Evolutionary conservation across 192 early-diverging fungal genomes (phyloP), one percentile per base, ranked within the genome.

Genomic region (Endogone sp.): DNA sequence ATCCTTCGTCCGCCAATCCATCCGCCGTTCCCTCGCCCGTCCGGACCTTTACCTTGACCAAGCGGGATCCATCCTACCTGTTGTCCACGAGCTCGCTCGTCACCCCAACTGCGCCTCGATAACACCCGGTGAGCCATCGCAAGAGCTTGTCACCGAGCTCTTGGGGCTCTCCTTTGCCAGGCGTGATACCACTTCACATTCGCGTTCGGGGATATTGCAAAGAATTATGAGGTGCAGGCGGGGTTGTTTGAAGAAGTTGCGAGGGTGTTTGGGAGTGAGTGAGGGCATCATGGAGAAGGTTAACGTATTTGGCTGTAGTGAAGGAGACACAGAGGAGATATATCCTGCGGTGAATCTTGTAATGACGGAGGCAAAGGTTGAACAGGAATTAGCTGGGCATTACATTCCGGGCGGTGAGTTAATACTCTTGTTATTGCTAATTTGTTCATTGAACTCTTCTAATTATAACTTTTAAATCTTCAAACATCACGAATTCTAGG

Each of bases 81-180:
- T 49, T 54, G 30, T 8, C 31, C 29, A 60, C 44, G 1, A 67
- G 55, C 56, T 49, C 64, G 13, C 71, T 60, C 3, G 65, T 74
- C 8, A 66, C 70, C 4, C 69, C 77, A 25, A 59, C 60, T 56
- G 66, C 65, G 20, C 21, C 62, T n/a, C 60, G 68, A 3, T 68
- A 63, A 10, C 64, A 68, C 13, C 55, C 64, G 63, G 73, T 71
- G 25, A 54, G 58, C 60, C 37, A 29, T 3, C 63, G 74, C 56
- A 49, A 0, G 84, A 80, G 22, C 54, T 88, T 1, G 65, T 78
- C 30, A 79, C 74, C 16, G 82, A 86, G 55, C 54, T 79, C 13
- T 75, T 82, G 13, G 70, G 81, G n/a, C 74, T 88, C 6, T 71
- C 82, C 20, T 83, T 86, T 75, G 86, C 86, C 27, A 81, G 85